Conservation (phyloP, 2,329 filamentous ascomycete species). For the Alternaria sp. region DNA sequence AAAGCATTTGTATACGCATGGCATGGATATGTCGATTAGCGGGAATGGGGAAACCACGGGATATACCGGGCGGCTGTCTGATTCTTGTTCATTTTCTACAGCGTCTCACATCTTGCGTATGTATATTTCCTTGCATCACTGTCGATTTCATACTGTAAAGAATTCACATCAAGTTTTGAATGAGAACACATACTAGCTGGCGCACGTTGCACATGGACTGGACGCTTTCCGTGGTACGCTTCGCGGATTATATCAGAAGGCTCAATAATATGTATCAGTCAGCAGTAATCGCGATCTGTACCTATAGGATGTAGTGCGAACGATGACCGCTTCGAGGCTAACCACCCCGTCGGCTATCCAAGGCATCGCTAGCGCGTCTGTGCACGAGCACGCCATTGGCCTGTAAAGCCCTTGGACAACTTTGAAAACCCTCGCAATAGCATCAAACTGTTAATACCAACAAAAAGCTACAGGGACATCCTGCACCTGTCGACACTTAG, state of each 20-base stretch:
- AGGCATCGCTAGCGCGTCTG: constrained; percentile 21
- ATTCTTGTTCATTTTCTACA: background rate
- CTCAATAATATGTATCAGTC: background rate
- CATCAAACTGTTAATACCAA: background rate
- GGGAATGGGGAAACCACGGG: background rate
- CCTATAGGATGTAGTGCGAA: constrained; percentile 5
- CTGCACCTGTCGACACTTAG: background rate
- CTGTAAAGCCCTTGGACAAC: background rate
- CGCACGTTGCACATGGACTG: background rate
- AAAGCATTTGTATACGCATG: background rate
- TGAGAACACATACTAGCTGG: background rate
- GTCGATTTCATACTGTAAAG: background rate
- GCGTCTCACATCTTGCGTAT: background rate
- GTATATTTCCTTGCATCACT: background rate
- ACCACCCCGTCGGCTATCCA: constrained; percentile 16
- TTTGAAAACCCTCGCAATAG: background rate
- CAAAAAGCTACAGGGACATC: background rate
- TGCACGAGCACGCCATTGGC: constrained; percentile 32
- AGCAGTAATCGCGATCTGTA: background rate
- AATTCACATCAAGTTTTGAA: background rate
- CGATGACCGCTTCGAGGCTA: constrained; percentile 17
- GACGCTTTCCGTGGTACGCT: background rate
- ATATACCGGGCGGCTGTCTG: constrained; percentile 10
- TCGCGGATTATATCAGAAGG: background rate
- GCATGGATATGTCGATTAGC: constrained; percentile 2